These are phyloP conservation scores for Brassica juncea DNA, from an alignment of 345 rosid species.

Conservation along the genomic window DNA sequence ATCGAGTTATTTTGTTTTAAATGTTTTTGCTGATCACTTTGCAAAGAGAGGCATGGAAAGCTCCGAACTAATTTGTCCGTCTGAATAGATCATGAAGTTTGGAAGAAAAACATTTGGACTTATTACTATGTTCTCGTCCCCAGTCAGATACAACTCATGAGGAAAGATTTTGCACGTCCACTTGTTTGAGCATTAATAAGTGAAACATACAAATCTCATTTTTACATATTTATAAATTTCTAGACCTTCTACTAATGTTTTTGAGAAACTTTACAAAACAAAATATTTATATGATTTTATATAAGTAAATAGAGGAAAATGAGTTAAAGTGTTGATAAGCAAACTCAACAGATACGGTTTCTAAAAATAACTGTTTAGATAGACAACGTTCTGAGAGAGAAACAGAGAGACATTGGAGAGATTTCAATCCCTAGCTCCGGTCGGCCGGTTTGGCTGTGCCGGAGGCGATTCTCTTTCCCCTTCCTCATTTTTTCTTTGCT, in stretches of 20 bases:
- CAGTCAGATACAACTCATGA: conserved; percentile 23
- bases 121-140: conserved; percentile 21
- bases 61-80: conserved; percentile 4
- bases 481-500: background rate
- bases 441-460: background rate
- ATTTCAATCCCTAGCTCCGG: background rate
- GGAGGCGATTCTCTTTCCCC: background rate
- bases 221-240: background rate
- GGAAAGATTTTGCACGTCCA: background rate
- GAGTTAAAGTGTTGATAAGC: background rate
- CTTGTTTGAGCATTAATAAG: conserved; percentile 11
- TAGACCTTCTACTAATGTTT: background rate
- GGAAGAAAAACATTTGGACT: conserved; percentile 15
- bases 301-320: background rate
- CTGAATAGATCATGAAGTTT: conserved; percentile 27
- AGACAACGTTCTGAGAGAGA: background rate
- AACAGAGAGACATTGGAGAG: background rate
- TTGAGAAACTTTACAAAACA: background rate
- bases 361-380: no score
- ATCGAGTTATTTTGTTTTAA: background rate
- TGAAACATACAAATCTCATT: background rate
- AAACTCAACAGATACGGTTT: background rate
- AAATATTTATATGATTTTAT: background rate
- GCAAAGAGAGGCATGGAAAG: conserved; percentile 4
- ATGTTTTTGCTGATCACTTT: background rate